A percentile compares a stretch with the other conserved stretches of the same genome.
These are phyloP conservation scores for Tetracladium setigerum DNA, from an alignment of 495 filamentous ascomycete species.

Conservation along the genomic window DNA sequence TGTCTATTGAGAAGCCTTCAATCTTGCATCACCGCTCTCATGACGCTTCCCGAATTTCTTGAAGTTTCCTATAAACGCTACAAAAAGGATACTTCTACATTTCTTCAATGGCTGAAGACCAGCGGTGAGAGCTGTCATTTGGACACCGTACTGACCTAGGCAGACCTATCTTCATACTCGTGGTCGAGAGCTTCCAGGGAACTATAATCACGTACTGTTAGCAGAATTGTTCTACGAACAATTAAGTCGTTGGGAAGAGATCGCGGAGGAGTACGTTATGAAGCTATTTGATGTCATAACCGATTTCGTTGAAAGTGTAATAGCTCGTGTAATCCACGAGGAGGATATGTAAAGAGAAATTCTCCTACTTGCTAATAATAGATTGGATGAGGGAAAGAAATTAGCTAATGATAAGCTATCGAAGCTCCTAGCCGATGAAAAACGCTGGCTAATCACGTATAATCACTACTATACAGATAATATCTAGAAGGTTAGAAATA, in stretches of 20 bases:
- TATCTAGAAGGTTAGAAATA: not conserved
- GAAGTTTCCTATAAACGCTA: too few species aligned
- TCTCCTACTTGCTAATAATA: too few species aligned
- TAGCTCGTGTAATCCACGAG: too few species aligned
- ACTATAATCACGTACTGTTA: slow-evolving; percentile 31
- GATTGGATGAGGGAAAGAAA: not conserved
- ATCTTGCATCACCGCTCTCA: too few species aligned
- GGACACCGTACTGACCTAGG: not conserved
- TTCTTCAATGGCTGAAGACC: too few species aligned
- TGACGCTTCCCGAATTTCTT: too few species aligned
- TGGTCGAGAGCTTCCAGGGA: slow-evolving; percentile 36
- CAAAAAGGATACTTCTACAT: too few species aligned
- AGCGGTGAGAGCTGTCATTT: too few species aligned
- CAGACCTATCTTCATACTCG: slow-evolving; percentile 16
- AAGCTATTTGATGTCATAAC: too few species aligned
- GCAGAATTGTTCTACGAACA: slow-evolving; percentile 37
- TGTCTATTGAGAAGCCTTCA: too few species aligned
- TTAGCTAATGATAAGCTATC: slow-evolving; percentile 1
- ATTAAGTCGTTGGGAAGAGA: slow-evolving; percentile 28
- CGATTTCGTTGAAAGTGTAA: too few species aligned
- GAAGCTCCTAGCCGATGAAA: slow-evolving; percentile 28
- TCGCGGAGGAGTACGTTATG: slow-evolving; percentile 21
- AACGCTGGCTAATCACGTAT: slow-evolving; percentile 45
- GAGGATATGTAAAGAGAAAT: too few species aligned
- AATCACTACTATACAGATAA: slow-evolving; percentile 44